Conservation (phyloP, 1,139 yeast genomes). For the Debaryomycetaceae sp. region DNA sequence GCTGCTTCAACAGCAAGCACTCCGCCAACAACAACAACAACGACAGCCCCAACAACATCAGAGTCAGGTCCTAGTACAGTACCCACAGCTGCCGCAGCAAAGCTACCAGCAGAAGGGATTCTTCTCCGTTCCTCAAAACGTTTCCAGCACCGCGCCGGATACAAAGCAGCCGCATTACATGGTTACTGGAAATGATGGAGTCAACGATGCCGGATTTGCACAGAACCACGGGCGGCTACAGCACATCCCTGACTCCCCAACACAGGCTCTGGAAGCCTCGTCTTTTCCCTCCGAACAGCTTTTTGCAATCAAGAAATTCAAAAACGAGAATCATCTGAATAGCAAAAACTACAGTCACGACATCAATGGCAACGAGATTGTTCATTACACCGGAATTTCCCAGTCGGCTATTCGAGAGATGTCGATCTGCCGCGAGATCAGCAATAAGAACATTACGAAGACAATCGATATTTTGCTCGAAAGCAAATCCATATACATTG, state of each 20-base stretch:
- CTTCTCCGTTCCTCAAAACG: no score
- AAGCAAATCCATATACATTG: constrained; percentile 88
- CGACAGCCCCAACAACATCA: neutral
- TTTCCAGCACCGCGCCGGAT: neutral
- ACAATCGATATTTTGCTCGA: constrained; percentile 85
- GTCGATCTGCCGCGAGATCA: constrained; percentile 87
- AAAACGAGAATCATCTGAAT: constrained; percentile 73
- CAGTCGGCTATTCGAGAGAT: constrained; percentile 96
- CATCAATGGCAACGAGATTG: constrained; percentile 64
- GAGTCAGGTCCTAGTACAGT: no score
- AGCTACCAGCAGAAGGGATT: no score
- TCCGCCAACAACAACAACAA: constrained; percentile 5
- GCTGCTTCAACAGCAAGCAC: constrained; percentile 3
- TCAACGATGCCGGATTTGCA: no score
- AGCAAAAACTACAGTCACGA: constrained; percentile 34
- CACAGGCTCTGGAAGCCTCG: no score
- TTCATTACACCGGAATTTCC: constrained; percentile 91
- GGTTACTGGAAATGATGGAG: neutral
- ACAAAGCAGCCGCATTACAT: no score
- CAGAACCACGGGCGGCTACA: no score
- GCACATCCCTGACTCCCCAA: no score
- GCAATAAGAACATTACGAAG: constrained; percentile 73
- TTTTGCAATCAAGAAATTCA: constrained; percentile 91
- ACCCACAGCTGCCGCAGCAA: no score
- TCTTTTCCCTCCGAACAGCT: constrained; percentile 28